phyloP scores from a whole-genome alignment of 1,284 basidiomycete genomes.

The Trichosporon asahii region DNA sequence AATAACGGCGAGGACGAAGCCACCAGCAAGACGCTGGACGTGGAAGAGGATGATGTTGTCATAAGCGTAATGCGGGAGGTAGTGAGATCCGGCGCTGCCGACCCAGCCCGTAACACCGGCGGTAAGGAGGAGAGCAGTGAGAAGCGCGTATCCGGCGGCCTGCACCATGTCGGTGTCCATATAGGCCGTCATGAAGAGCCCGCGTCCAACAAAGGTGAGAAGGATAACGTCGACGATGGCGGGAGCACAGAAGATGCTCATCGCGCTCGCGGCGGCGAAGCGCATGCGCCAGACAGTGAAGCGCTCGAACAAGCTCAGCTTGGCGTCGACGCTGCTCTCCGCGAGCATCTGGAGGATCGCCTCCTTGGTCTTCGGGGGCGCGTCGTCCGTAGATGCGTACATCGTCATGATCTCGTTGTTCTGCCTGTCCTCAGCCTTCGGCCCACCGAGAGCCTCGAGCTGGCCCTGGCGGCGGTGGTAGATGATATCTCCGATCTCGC shows the following conservation, averaged over 20 bases:
- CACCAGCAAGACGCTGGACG: slow-evolving; percentile 17
- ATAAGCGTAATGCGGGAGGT: slow-evolving; percentile 18
- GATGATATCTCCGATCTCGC: slow-evolving; percentile 19
- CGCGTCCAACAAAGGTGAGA: slow-evolving; percentile 18
- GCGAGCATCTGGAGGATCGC: slow-evolving; percentile 16
- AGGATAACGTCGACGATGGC: slow-evolving; percentile 18
- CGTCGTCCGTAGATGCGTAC: slow-evolving; percentile 13
- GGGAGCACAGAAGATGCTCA: slow-evolving; percentile 18
- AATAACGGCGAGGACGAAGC: slow-evolving; percentile 14
- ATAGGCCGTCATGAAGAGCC: slow-evolving; percentile 19
- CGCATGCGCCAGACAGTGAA: slow-evolving; percentile 16
- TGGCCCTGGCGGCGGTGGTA: slow-evolving; percentile 11
- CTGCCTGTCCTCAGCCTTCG: slow-evolving; percentile 3
- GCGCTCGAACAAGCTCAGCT: slow-evolving; percentile 12
- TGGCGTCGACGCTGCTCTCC: slow-evolving; percentile 13
- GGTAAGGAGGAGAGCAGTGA: slow-evolving; percentile 12
- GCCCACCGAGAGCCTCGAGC: slow-evolving; percentile 12
- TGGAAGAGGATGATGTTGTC: slow-evolving; percentile 19
- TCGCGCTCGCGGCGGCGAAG: slow-evolving; percentile 14
- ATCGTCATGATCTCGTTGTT: slow-evolving; percentile 23
- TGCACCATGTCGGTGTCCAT: slow-evolving; percentile 14
- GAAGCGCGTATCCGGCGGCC: slow-evolving; percentile 14
- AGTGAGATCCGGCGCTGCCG: slow-evolving; percentile 16
- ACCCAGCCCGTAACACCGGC: slow-evolving; percentile 20
- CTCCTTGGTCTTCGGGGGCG: background rate